These are phyloP conservation scores for Ceratocystis papillata DNA, from an alignment of 2,329 filamentous ascomycete genomes.

Conservation along the genomic window DNA sequence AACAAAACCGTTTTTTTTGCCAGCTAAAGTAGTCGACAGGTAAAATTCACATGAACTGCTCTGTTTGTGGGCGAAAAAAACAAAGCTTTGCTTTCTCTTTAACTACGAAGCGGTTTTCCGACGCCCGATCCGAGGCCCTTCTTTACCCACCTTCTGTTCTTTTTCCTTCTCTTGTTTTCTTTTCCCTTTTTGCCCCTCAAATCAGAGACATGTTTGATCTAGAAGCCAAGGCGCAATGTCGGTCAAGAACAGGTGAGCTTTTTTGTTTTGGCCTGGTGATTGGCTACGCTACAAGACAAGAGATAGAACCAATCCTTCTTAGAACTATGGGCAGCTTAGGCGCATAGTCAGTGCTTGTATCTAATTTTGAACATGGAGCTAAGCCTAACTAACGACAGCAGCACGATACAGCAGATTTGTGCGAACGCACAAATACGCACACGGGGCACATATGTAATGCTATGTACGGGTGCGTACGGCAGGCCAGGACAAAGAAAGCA, in stretches of 20 bases:
- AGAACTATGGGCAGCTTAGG: slow-evolving; percentile 11
- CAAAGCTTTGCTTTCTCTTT: too few species aligned
- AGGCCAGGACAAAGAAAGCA: neutral
- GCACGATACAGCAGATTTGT: too few species aligned
- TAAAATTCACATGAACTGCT: too few species aligned
- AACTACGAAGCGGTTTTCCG: neutral
- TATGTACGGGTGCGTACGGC: neutral
- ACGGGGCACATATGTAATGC: neutral
- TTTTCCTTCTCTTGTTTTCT: neutral
- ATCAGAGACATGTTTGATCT: neutral
- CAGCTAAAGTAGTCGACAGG: too few species aligned
- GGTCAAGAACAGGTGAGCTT: slow-evolving; percentile 10
- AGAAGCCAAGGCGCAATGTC: slow-evolving; percentile 12
- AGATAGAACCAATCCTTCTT: slow-evolving; percentile 7
- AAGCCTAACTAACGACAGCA: neutral
- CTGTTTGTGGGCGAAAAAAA: too few species aligned
- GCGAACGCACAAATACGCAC: neutral
- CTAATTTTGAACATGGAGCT: slow-evolving; percentile 10
- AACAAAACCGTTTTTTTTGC: neutral
- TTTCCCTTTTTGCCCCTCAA: neutral
- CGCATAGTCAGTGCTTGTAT: slow-evolving; percentile 4
- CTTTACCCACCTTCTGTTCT: neutral
- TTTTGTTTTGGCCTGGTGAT: neutral
- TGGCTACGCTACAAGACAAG: slow-evolving; percentile 4
- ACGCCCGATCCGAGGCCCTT: neutral